phyloP scores from a whole-genome alignment of 441 rosid genomes.

The Erysimum pusillum region DNA sequence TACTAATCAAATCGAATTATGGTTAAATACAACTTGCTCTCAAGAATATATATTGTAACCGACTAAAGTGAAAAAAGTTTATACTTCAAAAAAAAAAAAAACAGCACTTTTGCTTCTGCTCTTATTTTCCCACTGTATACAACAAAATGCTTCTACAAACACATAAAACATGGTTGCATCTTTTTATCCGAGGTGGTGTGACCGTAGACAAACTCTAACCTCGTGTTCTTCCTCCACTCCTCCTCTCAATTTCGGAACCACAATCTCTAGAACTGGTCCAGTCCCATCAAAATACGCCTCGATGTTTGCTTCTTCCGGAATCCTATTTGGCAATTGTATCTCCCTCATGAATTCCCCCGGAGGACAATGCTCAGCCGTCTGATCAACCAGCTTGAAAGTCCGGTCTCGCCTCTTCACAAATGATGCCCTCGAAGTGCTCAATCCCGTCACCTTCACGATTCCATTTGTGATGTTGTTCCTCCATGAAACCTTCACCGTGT shows the following conservation, averaged over 20 bases:
- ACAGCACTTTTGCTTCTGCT: conserved; percentile 35
- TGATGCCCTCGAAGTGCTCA: conserved; percentile 62
- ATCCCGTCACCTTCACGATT: conserved; percentile 63
- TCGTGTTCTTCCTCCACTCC: conserved; percentile 79
- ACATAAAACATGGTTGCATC: conserved; percentile 13
- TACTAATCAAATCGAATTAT: neutral
- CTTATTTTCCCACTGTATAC: conserved; percentile 35
- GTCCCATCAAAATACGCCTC: conserved; percentile 74
- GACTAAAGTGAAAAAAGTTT: conserved; percentile 12
- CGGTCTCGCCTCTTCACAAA: conserved; percentile 64
- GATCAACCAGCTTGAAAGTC: conserved; percentile 71
- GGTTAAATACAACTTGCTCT: conserved; percentile 24
- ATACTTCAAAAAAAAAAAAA: neutral
- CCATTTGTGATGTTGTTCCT: conserved; percentile 68
- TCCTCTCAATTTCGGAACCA: conserved; percentile 65
- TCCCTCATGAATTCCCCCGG: conserved; percentile 80
- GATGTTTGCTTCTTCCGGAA: conserved; percentile 75
- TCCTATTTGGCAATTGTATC: conserved; percentile 67
- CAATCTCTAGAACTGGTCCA: conserved; percentile 67
- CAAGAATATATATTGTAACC: conserved; percentile 9
- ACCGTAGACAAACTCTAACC: conserved; percentile 71
- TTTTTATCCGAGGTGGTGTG: conserved; percentile 55
- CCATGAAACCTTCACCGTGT: conserved; percentile 78
- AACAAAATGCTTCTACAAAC: conserved; percentile 19
- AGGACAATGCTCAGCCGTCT: conserved; percentile 73